Evolutionary conservation across 2,329 filamentous ascomycete species (phyloP), one percentile per base, ranked within the genome.

Genomic region (Thermothelomyces thermophilus): DNA sequence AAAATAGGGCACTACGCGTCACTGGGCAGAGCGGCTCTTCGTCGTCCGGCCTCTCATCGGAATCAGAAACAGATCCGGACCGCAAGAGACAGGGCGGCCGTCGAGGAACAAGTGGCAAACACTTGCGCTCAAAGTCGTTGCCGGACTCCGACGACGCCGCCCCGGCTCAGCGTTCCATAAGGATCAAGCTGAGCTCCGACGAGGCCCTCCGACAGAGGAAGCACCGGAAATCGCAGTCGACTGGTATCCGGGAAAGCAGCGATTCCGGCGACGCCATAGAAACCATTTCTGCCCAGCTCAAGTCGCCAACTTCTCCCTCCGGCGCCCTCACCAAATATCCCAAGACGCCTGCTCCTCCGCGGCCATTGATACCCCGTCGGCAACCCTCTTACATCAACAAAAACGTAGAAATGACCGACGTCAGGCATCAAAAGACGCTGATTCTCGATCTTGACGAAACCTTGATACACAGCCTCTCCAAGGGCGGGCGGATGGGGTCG

Each of bases 401-500:
- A 24, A 41, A 43, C 34, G 74, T 79, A 51, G 70, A 79, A 54
- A 65, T 76, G 51, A 60, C 68, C 58, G 68, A 71, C 40, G 69
- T 69, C 43, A 73, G 80, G 40, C 82, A 84, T 53, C 86, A 93
- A 63, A 98, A 98, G 74, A 98, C 93, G 0, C 71, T 98, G 52
- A 90, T 98, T 56, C 76, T 98, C 46, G 93, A 98, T 66, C 80
- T 98, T 16, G 93, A 98, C 68, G 93, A 98, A 70, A 98, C 93
- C 0, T 72, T 98, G 58, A 98, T 98, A 59, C 93, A 98, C 74
- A 96, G 90, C 68, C 90, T 97, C 78, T 90, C 91, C 53, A 96
- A 96, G 66, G 93, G 93, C 26, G 90, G 91, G 46, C 82, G 91
- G 52, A 95, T 95, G 84, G 91, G 88, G 61, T 91, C 88, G 17